Base-by-base conservation (phyloP, 2,329 filamentous ascomycete species). In the Aspergillus alliaceus region DNA sequence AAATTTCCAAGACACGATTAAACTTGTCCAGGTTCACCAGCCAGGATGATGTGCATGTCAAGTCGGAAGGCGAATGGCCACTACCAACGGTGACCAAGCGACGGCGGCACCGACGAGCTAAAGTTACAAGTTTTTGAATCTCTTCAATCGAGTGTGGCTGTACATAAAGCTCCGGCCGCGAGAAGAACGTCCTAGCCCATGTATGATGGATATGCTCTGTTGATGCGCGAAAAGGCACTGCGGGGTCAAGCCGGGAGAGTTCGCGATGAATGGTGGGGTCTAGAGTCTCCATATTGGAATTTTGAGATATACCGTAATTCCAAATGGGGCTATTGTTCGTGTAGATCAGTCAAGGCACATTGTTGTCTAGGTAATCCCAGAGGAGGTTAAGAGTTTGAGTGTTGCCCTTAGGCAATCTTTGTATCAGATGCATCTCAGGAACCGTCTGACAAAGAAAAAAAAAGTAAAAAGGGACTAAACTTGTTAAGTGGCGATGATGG, bases 31-130 rank as follows among this genome's bases (percentile, higher is more conserved):
- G 85, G 73, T 97, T 98, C 65, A 98, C 81, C 71, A 97, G 87
- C 95, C 95, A 98, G 62, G 90, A 90, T 15, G 90, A 95, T 5
- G 93, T 96, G 76, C 91, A 96, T 4, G 93, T 98, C 42, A 99
- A 79, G 69, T 93, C 89, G 62, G 90, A 96, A 7, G 93, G 95
- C 54, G 93, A 97, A 79, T 99, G 93, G 55, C 88, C 91, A 67
- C 90, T 93, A 58, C 95, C 93, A n/a, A 93, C 89, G 6, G 90
- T 90, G 34, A 93, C 89, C 58, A 99, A 79, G 59, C 92, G 88
- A 47, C 90, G 87, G 40, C 92, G 86, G 75, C 90, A 95, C 76
- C 82, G 84, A 58, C 90, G 88, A 6, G 95, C 95, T 22, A 97
- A 84, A 40, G 83, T 87, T 60, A 97, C 84, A 51, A 90, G 81